A percentile compares a stretch with the other conserved stretches of the same genome.
These are phyloP conservation scores for Hypoxylon perforatum DNA, from an alignment of 495 filamentous ascomycete genomes.

Conservation along the genomic window DNA sequence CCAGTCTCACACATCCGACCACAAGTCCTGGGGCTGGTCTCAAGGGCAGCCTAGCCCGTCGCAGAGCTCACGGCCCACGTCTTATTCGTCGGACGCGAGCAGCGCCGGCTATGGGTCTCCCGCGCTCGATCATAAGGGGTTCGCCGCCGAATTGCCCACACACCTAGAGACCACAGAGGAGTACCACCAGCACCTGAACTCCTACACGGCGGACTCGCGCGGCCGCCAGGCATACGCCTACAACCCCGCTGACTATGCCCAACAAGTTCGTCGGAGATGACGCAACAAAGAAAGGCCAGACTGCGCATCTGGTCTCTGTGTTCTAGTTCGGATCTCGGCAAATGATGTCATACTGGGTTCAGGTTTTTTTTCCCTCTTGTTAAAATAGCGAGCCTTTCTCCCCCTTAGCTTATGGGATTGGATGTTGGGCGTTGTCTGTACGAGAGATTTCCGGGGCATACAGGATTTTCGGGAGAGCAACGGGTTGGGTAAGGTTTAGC, in stretches of 20 bases:
- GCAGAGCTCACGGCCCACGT: conserved; percentile 47
- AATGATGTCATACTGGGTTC: conserved; percentile 13
- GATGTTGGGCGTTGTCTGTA: conserved; percentile 28
- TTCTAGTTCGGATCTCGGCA: conserved; percentile 6
- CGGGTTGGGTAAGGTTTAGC: not conserved
- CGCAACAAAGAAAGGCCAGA: conserved; percentile 10
- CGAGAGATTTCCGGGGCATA: conserved; percentile 8
- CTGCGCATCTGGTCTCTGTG: not conserved
- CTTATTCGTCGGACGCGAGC: conserved; percentile 43
- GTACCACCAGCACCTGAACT: conserved; percentile 37
- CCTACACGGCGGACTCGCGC: conserved; percentile 37
- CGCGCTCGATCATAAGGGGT: conserved; percentile 50
- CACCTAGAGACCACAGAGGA: conserved; percentile 56
- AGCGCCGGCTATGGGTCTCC: conserved; percentile 48
- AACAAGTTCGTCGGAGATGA: conserved; percentile 36
- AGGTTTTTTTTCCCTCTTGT: not conserved
- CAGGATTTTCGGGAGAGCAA: not conserved
- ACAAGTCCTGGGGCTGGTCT: conserved; percentile 41
- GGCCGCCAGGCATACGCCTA: conserved; percentile 48
- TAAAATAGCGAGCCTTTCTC: conserved; percentile 3
- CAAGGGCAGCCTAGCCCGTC: conserved; percentile 48
- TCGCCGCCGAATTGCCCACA: conserved; percentile 47
- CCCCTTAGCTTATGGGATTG: conserved; percentile 2
- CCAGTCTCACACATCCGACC: conserved; percentile 44
- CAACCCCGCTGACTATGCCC: conserved; percentile 58